Evolutionary conservation across 2,329 filamentous ascomycete genomes (phyloP), one percentile per base, ranked within the genome.

Genomic region (Thielaviopsis punctulata): DNA sequence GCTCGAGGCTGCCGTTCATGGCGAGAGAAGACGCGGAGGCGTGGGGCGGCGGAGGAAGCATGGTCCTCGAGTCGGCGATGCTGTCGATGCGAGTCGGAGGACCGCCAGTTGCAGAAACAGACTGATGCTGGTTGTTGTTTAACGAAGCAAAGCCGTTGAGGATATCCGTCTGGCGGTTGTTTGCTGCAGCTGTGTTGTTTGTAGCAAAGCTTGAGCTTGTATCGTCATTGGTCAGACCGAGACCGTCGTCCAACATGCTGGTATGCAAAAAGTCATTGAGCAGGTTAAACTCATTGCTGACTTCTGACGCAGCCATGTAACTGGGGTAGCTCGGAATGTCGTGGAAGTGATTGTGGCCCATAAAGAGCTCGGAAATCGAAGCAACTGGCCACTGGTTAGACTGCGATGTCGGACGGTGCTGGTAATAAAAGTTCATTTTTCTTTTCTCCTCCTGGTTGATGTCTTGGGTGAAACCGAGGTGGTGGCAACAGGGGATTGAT

Each of bases 221-320:
- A 45, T 58, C 59, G 57, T 58, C 59, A 56, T 67, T 73, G 25
- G 23, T 25, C 25, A 67, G 55, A 12, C 45, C 53, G 18, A 49
- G 44, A 56, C 78, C 79, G 64, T 94, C 89, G 68, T 96, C 89
- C 58, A 95, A 76, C 52, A 95, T 71, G 63, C 86, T 94, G 59
- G 82, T 93, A 66, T 89, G 92, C 56, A 98, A 76, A 64, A 96
- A 96, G 66, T 98, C 90, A 71, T 93, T 94, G 62, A 98, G 79
- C 49, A 96, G 72, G 64, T 95, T 95, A 66, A 95, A 95, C 71
- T 98, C 92, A 68, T 92, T 92, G 56, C 85, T 89, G 60, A 95
- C 86, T 68, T 98, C 92, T 57, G 88, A 86, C 48, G 73, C 70
- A 69, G 95, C 93, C 83, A 95, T 89, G 71, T 92, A 96, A 62